Evolutionary conservation across 331 rosid genomes (phyloP).

Genomic region (Dryas integrifolia): DNA sequence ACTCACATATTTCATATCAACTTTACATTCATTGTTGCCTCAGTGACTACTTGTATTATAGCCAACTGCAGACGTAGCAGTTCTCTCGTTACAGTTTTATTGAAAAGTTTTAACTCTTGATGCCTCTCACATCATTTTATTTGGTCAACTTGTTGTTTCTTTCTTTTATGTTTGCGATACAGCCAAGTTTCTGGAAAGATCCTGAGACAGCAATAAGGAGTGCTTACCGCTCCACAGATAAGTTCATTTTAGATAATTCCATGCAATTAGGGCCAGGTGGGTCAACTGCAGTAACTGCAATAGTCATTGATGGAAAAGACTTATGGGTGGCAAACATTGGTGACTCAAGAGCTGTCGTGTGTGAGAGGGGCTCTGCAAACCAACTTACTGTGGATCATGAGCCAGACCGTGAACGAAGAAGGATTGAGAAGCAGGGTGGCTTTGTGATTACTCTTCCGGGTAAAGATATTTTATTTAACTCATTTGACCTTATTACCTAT

Average conservation of each 20-base stretch:
- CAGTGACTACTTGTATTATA: no score
- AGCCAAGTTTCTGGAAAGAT: slow-evolving; percentile 24
- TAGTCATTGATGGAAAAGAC: slow-evolving; percentile 26
- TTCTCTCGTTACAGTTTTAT: no score
- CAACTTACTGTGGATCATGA: slow-evolving; percentile 29
- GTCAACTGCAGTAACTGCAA: slow-evolving; percentile 32
- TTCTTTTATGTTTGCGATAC: slow-evolving; percentile 4
- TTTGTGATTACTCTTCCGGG: slow-evolving; percentile 28
- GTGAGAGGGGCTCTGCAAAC: slow-evolving; percentile 22
- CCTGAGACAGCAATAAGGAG: slow-evolving; percentile 17
- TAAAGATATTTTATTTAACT: not conserved
- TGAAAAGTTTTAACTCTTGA: no score
- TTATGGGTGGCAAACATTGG: slow-evolving; percentile 31
- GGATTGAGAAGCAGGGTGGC: slow-evolving; percentile 29
- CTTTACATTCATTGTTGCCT: no score
- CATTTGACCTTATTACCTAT: no score
- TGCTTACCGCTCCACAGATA: slow-evolving; percentile 26
- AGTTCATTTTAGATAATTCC: slow-evolving; percentile 21
- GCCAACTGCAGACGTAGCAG: no score
- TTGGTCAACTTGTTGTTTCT: not conserved
- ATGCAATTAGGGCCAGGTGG: slow-evolving; percentile 26
- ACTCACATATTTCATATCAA: no score
- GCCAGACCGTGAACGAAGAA: slow-evolving; percentile 23
- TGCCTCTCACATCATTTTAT: not conserved
- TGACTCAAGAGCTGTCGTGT: slow-evolving; percentile 27